Percentiles rank a stretch among this genome's conserved stretches.
Evolutionary conservation across 2,329 filamentous ascomycete species (phyloP).

Genomic region (Ophiostoma australiae): DNA sequence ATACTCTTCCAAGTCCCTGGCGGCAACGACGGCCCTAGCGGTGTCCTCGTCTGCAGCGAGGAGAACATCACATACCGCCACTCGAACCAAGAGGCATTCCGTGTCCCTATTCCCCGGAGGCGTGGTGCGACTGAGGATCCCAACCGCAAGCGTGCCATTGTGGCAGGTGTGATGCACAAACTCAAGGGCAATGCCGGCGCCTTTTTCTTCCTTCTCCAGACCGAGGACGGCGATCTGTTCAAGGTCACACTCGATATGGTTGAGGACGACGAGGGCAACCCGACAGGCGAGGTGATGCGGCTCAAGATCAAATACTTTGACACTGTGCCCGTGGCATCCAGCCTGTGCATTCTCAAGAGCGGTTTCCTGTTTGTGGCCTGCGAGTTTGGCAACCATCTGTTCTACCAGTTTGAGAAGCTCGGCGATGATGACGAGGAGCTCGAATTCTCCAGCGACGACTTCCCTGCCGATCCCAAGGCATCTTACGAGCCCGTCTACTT

Average conservation of each 20-base stretch:
- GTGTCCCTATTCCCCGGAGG: conserved; percentile 81
- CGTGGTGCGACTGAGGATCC: conserved; percentile 88
- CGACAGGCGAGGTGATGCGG: conserved; percentile 73
- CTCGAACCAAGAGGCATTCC: conserved; percentile 84
- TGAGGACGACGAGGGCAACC: conserved; percentile 70
- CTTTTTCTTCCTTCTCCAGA: conserved; percentile 95
- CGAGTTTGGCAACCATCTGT: conserved; percentile 87
- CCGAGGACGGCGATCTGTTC: conserved; percentile 96
- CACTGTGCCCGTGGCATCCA: conserved; percentile 83
- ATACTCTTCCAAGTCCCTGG: conserved; percentile 94
- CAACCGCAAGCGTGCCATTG: conserved; percentile 78
- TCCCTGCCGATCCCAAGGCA: conserved; percentile 67
- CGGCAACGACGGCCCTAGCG: conserved; percentile 86
- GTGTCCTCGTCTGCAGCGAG: conserved; percentile 89
- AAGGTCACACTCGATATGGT: conserved; percentile 92
- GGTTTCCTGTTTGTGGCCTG: conserved; percentile 91
- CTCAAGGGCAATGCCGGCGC: conserved; percentile 75
- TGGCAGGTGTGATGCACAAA: conserved; percentile 94
- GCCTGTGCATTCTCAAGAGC: conserved; percentile 87
- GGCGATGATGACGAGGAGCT: conserved; percentile 90
- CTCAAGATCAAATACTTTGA: conserved; percentile 98
- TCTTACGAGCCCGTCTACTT: conserved; percentile 79
- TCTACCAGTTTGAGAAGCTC: conserved; percentile 96
- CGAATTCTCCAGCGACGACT: conserved; percentile 79
- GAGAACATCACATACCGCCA: conserved; percentile 97